phyloP scores from a whole-genome alignment of 306 rosid genomes.

The Lathyrus tuberosus region DNA sequence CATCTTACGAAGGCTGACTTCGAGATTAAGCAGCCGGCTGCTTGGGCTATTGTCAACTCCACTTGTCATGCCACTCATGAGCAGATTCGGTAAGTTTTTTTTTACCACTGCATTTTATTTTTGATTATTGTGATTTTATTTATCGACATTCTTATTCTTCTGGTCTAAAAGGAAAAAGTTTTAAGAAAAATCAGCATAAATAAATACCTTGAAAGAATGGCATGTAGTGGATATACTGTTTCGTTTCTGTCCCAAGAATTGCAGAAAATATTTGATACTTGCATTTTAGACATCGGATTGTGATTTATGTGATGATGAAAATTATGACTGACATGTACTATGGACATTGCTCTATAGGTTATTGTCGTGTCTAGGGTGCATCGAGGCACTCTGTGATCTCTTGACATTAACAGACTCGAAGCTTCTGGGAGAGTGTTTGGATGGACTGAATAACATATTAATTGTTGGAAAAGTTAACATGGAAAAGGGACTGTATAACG shows the following conservation, averaged over 20 bases:
- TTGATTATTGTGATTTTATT: neutral
- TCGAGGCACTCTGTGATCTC: conserved; percentile 51
- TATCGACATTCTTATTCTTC: neutral
- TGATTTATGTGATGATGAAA: neutral
- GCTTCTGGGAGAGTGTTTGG: conserved; percentile 77
- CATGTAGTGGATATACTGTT: neutral
- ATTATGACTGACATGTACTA: neutral
- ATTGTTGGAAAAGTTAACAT: conserved; percentile 86
- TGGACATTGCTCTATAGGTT: conserved; percentile 44
- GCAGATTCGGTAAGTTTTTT: neutral
- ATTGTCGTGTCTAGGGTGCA: conserved; percentile 47
- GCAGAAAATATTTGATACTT: neutral
- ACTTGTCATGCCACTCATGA: conserved; percentile 41
- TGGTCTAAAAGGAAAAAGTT: neutral
- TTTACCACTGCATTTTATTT: neutral
- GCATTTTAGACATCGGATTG: neutral
- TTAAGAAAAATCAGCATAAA: conserved; percentile 8
- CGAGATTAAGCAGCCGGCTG: conserved; percentile 87
- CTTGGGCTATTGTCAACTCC: conserved; percentile 87
- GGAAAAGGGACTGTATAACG: conserved; percentile 50
- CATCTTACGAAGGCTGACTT: conserved; percentile 77
- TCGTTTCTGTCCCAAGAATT: neutral
- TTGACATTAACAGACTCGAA: conserved; percentile 76
- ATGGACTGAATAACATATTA: conserved; percentile 87
- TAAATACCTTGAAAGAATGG: neutral